Evolutionary conservation across 1,284 basidiomycete genomes (phyloP), one percentile per base, ranked within the genome.

Genomic region (Lignosus rhinocerotis): DNA sequence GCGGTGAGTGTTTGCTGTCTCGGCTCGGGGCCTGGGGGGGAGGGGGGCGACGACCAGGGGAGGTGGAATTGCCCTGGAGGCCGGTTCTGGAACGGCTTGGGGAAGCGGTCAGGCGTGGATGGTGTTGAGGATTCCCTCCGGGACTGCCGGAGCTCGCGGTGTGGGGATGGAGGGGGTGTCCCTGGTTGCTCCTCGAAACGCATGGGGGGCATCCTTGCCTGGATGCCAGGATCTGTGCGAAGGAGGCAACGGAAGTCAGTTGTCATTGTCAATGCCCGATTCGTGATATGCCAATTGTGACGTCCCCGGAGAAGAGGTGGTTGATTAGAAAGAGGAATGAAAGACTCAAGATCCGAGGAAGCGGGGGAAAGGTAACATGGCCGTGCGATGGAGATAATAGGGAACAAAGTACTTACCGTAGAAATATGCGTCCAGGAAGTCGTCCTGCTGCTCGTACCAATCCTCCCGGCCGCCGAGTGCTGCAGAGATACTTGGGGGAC

Each of bases 361-460:
- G 42, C 45, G 49, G 30, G 25, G 42, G 12, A 19, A 46, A 53
- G 46, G 55, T 17, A 39, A 42, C 14, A 44, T 19, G 31, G 47
- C 17, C 9, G 21, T 9, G 33, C 33, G 14, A 12, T 33, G 30
- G 45, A 45, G 56, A 55, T 50, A 44, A 46, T 6, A 50, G 46
- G 51, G 43, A 45, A 44, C 72, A 72, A 62, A 78, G 77, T 21
- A 49, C 75, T 56, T 68, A 80, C 83, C 79, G 66, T 73, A 72
- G 54, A 83, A 78, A 61, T 79, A 81, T 7, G 76, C 69, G 58
- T 83, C 82, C 3, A 82, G 68, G 32, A 77, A 63, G 36, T 81
- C 78, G 25, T 82, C 80, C 45, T 75, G 80, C 17, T 77, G 75
- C 25, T 78, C 77, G 12, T 73, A 72, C 62, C 68, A 76, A 38